phyloP scores from a whole-genome alignment of 192 early-diverging fungal species.

The Dissophora ornata region DNA sequence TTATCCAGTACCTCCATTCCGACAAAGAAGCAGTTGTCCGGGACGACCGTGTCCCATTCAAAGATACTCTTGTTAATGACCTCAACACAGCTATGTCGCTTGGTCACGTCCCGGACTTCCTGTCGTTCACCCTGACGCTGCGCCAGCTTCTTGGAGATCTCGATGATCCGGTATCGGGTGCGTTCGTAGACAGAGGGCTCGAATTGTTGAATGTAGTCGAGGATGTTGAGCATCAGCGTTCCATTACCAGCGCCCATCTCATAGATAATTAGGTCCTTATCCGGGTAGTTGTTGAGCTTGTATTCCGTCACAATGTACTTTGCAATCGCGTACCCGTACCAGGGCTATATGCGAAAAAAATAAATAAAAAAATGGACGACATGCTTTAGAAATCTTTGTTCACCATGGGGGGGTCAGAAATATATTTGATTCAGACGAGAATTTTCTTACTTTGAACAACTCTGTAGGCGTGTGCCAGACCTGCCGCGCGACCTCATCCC shows the following conservation, averaged over 20 bases:
- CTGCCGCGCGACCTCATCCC: slow-evolving; percentile 83
- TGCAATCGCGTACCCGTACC: slow-evolving; percentile 94
- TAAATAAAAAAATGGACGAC: background rate
- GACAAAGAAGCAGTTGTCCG: slow-evolving; percentile 88
- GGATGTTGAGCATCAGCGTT: slow-evolving; percentile 92
- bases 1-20: slow-evolving; percentile 99
- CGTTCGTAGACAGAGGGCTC: slow-evolving; percentile 83
- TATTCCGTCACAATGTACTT: slow-evolving; percentile 87
- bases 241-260: slow-evolving; percentile 98
- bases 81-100: slow-evolving; percentile 69
- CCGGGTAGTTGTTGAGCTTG: slow-evolving; percentile 67
- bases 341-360: slow-evolving; percentile 75
- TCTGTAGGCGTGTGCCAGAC: slow-evolving; percentile 99
- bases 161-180: slow-evolving; percentile 90
- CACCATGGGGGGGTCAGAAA: too few relatives aligned
- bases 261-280: slow-evolving; percentile 85
- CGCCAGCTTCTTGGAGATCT: slow-evolving; percentile 90
- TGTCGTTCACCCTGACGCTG: slow-evolving; percentile 70
- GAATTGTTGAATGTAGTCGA: slow-evolving; percentile 84
- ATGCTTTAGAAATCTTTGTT: background rate
- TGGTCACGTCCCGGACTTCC: slow-evolving; percentile 45
- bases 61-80: slow-evolving; percentile 94
- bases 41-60: slow-evolving; percentile 82
- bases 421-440: too few relatives aligned
- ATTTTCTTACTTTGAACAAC: slow-evolving; percentile 77